A percentile compares a stretch with the other conserved stretches of the same genome.
Conservation (phyloP, 805 yeast species). For the Myxozyma mucilagina region DNA sequence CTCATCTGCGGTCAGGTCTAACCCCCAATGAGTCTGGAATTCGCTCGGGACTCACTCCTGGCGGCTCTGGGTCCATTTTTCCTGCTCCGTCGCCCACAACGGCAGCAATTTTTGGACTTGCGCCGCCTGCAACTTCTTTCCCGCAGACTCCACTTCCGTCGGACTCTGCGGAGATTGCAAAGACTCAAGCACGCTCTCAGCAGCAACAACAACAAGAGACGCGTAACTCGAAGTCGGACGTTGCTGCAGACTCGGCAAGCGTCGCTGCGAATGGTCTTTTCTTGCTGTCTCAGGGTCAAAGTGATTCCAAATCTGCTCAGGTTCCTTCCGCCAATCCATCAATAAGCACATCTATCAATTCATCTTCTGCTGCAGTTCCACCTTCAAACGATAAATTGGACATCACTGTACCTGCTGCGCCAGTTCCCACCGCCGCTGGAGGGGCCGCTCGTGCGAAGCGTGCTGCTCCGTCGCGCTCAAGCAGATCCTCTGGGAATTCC, state of each 20-base stretch:
- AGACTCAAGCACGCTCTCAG: conserved; percentile 2
- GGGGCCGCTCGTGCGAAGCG: no score
- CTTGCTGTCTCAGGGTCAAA: conserved; percentile 37
- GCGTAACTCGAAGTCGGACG: conserved; percentile 6
- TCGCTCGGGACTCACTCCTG: conserved; percentile 48
- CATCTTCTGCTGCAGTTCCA: no score
- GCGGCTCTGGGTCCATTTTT: conserved; percentile 41
- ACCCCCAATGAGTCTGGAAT: conserved; percentile 76
- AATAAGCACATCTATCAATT: neutral
- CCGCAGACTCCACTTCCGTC: conserved; percentile 17
- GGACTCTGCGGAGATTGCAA: conserved; percentile 3
- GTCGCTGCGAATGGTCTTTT: conserved; percentile 40
- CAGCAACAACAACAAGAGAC: neutral
- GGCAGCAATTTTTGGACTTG: conserved; percentile 42
- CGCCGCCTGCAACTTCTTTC: conserved; percentile 33
- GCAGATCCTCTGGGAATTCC: neutral
- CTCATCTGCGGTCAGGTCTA: conserved; percentile 53
- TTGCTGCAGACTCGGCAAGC: conserved; percentile 28
- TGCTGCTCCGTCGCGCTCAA: no score
- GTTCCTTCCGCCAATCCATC: neutral
- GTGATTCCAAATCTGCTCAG: neutral
- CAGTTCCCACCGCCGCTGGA: no score
- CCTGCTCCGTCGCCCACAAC: conserved; percentile 44
- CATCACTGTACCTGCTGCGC: no score
- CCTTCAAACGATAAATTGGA: no score